Evolutionary conservation across 2,329 filamentous ascomycete species (phyloP).

Genomic region (Xylaria sp.): DNA sequence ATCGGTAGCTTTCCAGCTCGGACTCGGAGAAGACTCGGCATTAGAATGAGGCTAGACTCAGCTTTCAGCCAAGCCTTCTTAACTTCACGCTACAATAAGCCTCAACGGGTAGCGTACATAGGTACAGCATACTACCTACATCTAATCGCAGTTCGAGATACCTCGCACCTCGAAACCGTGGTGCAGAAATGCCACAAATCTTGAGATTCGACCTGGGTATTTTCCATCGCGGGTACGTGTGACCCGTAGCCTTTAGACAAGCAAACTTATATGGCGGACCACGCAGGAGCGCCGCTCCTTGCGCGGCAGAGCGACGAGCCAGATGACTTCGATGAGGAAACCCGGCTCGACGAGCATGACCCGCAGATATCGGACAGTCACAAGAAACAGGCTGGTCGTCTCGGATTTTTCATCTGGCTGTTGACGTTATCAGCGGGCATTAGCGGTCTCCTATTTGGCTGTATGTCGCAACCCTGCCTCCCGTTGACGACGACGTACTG

Average conservation of each 20-base stretch:
- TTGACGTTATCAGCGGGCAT: conserved; percentile 74
- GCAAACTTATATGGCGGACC: conserved; percentile 27
- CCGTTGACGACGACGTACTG: background rate
- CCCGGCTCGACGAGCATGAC: conserved; percentile 17
- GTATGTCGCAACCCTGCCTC: conserved; percentile 54
- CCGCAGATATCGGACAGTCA: conserved; percentile 13
- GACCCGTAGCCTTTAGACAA: background rate
- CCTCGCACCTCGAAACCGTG: conserved; percentile 3
- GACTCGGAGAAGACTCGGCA: background rate
- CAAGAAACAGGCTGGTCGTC: conserved; percentile 23
- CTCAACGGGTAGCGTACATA: background rate
- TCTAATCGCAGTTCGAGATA: conserved; percentile 1
- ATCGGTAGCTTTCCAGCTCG: conserved; percentile 11
- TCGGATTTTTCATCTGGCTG: conserved; percentile 67
- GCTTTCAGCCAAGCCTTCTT: conserved; percentile 1
- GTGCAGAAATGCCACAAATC: conserved; percentile 27
- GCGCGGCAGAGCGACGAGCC: conserved; percentile 31
- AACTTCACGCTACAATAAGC: conserved; percentile 8
- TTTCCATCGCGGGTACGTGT: conserved; percentile 12
- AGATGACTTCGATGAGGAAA: conserved; percentile 35
- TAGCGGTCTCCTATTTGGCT: conserved; percentile 75
- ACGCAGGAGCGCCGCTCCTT: conserved; percentile 35
- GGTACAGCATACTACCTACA: no score
- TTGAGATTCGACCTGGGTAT: background rate
- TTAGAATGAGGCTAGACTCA: conserved; percentile 4